Base-by-base conservation (phyloP, 1,139 yeast species). In the Blastobotrys indianensis region DNA sequence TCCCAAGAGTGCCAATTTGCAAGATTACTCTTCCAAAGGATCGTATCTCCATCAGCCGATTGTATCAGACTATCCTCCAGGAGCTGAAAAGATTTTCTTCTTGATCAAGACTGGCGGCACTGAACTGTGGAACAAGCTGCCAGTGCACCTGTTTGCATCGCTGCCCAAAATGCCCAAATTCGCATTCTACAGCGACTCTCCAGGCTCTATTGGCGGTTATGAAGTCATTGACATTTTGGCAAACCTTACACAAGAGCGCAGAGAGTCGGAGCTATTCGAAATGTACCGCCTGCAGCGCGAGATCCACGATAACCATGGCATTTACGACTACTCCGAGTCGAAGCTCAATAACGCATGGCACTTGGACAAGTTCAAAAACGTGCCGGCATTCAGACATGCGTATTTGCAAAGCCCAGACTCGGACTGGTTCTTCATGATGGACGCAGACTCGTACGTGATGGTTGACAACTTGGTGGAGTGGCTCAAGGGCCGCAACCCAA, bases 81-180 rank as follows among this genome's bases (percentile, higher is more conserved):
- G 56, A 8, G 41, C 57, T 1, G 57, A 61, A 15, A 54, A 57
- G 7, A 42, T 60, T 7, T 65, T 64, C 46, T 48, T 61, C 25
- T 62, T 66, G 67, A 54, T 66, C 44, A 67, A 67, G 45, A 65
- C 70, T 2, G 70, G 71, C 10, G 60, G 64, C 9, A 59, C 65
- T 11, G 67, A 64, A 2, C 49, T 62, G 46, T 66, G 69, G 69
- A 54, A 63, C 13, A 60, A 70, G n/a, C 47, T 67, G 42, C 70
- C 71, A 3, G 53, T 63, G 10, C 71, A 67, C 44, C 45, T 65
- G 13, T 51, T 54, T 41, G 64, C 69, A 2, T 64, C 70, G 1
- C 48, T 66, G n/a, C 62, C 67, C 10, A 53, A 63, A 17, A 60
- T 63, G 12, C 63, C 62, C 4, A 48, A 63, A 39, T 66, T 65